Percentiles rank a stretch among this genome's conserved stretches.
Conservation (phyloP, 2,329 filamentous ascomycete genomes). For the Calonectria pseudoturangicola region DNA sequence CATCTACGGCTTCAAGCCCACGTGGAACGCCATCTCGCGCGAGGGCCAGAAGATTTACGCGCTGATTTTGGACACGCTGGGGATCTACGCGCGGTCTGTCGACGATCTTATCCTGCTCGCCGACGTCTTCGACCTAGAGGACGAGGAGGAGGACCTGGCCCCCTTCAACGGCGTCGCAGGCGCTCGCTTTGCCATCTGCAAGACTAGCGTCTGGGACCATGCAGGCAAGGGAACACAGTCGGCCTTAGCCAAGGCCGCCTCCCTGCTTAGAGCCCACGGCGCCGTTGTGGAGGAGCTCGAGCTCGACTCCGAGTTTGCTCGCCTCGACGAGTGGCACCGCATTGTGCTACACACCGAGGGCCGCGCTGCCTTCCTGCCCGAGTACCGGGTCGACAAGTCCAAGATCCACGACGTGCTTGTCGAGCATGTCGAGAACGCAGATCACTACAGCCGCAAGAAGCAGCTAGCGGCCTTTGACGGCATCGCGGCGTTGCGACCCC, state of each 20-base stretch:
- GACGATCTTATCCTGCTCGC: constrained; percentile 76
- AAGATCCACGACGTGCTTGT: constrained; percentile 68
- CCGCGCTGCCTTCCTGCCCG: constrained; percentile 71
- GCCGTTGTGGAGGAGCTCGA: constrained; percentile 75
- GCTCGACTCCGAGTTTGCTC: constrained; percentile 69
- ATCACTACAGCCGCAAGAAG: constrained; percentile 65
- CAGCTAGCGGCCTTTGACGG: constrained; percentile 73
- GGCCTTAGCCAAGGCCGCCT: constrained; percentile 64
- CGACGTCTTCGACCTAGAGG: constrained; percentile 72
- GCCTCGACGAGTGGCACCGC: constrained; percentile 72
- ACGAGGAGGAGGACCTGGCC: constrained; percentile 63
- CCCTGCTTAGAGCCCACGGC: constrained; percentile 66
- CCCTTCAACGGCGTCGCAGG: constrained; percentile 64
- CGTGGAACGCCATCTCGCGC: constrained; percentile 77
- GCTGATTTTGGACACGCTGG: constrained; percentile 77
- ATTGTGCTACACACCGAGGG: constrained; percentile 73
- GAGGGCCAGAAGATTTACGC: constrained; percentile 78
- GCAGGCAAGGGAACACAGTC: constrained; percentile 66
- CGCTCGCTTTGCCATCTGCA: constrained; percentile 73
- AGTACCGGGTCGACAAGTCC: constrained; percentile 70
- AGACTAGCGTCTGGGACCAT: constrained; percentile 72
- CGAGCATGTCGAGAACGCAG: constrained; percentile 71
- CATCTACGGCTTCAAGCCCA: constrained; percentile 80
- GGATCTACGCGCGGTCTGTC: constrained; percentile 75
- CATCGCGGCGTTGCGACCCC: constrained; percentile 71